A percentile compares a stretch with the other conserved stretches of the same genome.
Conservation (phyloP, 2,329 filamentous ascomycete species). For the Colletotrichum filicis region DNA sequence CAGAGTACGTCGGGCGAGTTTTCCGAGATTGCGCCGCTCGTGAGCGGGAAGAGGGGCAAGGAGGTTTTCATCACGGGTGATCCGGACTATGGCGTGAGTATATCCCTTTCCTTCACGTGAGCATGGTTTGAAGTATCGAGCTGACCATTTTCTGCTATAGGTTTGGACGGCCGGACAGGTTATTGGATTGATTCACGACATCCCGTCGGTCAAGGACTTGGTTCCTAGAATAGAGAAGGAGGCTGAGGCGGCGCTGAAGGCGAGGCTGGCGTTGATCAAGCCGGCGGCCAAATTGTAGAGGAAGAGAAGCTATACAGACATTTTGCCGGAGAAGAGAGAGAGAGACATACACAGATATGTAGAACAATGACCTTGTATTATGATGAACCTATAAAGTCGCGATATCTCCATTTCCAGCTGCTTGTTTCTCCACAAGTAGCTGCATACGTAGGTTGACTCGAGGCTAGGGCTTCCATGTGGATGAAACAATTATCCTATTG, state of each 20-base stretch:
- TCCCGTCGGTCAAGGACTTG: slow-evolving; percentile 78
- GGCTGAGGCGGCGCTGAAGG: slow-evolving; percentile 73
- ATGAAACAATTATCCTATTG: slow-evolving; percentile 1
- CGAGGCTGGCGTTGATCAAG: slow-evolving; percentile 66
- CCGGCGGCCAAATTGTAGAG: slow-evolving; percentile 69
- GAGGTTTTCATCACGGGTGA: slow-evolving; percentile 95
- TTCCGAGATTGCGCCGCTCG: slow-evolving; percentile 84
- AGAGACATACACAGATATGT: not conserved
- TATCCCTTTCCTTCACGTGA: not conserved
- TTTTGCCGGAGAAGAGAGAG: too few relatives aligned
- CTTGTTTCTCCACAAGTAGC: not conserved
- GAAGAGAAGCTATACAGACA: too few relatives aligned
- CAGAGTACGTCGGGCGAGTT: slow-evolving; percentile 90
- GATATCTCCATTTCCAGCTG: not conserved
- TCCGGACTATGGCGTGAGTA: slow-evolving; percentile 83
- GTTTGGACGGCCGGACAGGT: slow-evolving; percentile 98
- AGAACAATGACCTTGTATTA: not conserved
- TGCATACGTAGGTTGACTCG: not conserved
- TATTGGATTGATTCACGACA: slow-evolving; percentile 87
- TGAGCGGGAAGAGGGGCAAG: slow-evolving; percentile 90
- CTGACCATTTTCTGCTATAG: slow-evolving; percentile 52
- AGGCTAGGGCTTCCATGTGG: not conserved
- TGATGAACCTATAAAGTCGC: not conserved
- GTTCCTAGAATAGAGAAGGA: slow-evolving; percentile 81
- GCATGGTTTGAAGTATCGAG: slow-evolving; percentile 7